phyloP scores from a whole-genome alignment of 1,284 basidiomycete genomes.

The Ceratobasidium sp. region DNA sequence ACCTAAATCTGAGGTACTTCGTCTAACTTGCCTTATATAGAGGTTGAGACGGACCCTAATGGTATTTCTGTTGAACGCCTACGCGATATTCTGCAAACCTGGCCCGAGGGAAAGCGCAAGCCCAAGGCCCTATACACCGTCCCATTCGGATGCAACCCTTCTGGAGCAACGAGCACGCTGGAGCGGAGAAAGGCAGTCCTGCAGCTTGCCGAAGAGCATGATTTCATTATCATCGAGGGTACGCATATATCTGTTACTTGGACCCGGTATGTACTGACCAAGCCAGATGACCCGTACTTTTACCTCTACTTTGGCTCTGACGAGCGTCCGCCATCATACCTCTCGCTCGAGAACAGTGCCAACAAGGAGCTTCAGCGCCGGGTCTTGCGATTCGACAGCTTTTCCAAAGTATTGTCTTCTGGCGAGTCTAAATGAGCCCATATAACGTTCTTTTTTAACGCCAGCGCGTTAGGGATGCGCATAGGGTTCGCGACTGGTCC shows the following conservation, averaged over 20 bases:
- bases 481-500: conserved; percentile 88
- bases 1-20: neutral
- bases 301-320: conserved; percentile 72
- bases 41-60: conserved; percentile 79
- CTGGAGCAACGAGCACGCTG: conserved; percentile 72
- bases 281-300: conserved; percentile 78
- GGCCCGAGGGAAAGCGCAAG: conserved; percentile 74
- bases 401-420: conserved; percentile 86
- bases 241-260: conserved; percentile 40
- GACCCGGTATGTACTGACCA: conserved; percentile 14
- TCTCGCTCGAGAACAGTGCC: conserved; percentile 64
- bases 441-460: neutral
- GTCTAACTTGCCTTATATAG: conserved; percentile 51
- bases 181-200: conserved; percentile 82
- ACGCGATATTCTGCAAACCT: conserved; percentile 71
- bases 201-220: conserved; percentile 72
- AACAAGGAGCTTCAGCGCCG: conserved; percentile 58
- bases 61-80: conserved; percentile 75
- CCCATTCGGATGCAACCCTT: conserved; percentile 51
- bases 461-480: conserved; percentile 54
- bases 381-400: conserved; percentile 86
- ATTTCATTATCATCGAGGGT: conserved; percentile 88
- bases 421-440: conserved; percentile 54
- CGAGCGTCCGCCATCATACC: conserved; percentile 75
- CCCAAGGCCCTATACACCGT: conserved; percentile 88